Conservation (phyloP, 805 yeast species). For the Candida chilensis region DNA sequence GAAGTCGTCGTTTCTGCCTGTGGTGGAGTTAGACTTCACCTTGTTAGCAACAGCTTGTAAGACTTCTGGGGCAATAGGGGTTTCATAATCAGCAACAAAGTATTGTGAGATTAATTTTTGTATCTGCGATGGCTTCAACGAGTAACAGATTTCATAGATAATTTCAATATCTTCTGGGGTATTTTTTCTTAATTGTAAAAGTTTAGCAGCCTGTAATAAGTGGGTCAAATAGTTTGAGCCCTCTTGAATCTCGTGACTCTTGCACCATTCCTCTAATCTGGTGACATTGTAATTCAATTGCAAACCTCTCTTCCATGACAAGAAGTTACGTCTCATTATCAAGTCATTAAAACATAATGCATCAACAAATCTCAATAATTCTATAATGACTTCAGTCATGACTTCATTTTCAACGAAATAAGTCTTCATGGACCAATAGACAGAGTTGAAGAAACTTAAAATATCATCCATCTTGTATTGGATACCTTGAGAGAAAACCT, state of each 20-base stretch:
- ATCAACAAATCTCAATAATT: conserved; percentile 78
- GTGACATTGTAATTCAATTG: conserved; percentile 96
- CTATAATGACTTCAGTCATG: conserved; percentile 74
- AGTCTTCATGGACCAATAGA: conserved; percentile 88
- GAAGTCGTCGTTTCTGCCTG: conserved; percentile 50
- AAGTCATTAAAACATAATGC: conserved; percentile 92
- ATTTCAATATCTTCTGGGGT: conserved; percentile 85
- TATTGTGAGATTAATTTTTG: conserved; percentile 88
- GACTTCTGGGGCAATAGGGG: conserved; percentile 79
- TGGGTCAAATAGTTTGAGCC: conserved; percentile 80
- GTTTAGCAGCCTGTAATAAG: conserved; percentile 85
- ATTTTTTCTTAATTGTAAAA: conserved; percentile 85
- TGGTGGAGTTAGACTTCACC: conserved; percentile 49
- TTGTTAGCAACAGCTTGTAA: conserved; percentile 73
- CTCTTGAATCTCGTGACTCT: conserved; percentile 83
- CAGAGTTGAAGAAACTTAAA: conserved; percentile 78
- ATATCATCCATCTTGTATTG: conserved; percentile 93
- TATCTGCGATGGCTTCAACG: conserved; percentile 89
- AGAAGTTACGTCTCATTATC: conserved; percentile 87
- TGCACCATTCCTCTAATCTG: conserved; percentile 97
- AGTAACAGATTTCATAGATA: conserved; percentile 90
- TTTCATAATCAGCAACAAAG: conserved; percentile 87
- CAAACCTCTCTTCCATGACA: conserved; percentile 96
- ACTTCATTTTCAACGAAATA: conserved; percentile 83
- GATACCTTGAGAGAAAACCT: conserved; percentile 64